A percentile compares a stretch with the other conserved stretches of the same genome.
Conservation (phyloP, 495 filamentous ascomycete species). For the Hyaloscypha hepaticicola region DNA sequence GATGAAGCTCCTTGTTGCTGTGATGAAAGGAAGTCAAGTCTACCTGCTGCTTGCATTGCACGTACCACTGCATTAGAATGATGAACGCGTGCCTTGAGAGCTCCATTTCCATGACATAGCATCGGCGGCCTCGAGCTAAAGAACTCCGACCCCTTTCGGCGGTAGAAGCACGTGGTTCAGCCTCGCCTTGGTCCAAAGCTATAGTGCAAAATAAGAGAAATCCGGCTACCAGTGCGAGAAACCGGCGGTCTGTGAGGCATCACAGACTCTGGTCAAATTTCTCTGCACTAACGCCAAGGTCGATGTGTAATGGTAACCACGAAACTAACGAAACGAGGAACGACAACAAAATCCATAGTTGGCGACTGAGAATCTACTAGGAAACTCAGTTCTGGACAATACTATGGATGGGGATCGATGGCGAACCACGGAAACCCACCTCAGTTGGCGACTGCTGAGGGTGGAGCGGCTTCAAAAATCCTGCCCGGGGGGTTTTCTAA, state of each 20-base stretch:
- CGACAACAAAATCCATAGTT: background rate
- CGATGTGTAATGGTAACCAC: too few species aligned
- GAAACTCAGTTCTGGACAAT: too few species aligned
- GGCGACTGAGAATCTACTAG: background rate
- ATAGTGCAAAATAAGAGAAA: too few species aligned
- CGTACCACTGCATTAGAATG: background rate
- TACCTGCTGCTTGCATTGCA: background rate
- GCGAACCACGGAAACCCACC: background rate
- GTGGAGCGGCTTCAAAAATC: background rate
- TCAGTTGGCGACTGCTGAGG: background rate
- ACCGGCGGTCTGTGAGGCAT: too few species aligned
- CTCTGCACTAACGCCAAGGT: background rate
- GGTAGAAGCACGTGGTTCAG: too few species aligned
- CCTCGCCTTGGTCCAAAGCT: too few species aligned
- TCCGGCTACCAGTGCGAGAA: too few species aligned
- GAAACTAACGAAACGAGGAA: background rate
- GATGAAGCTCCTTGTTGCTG: background rate
- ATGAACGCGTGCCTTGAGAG: background rate
- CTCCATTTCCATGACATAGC: background rate
- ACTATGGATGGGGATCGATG: background rate
- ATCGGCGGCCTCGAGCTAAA: too few species aligned
- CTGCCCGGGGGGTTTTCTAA: background rate
- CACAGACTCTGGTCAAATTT: too few species aligned
- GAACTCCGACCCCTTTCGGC: too few species aligned
- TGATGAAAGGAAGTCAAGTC: background rate